These are phyloP conservation scores for Tilletia caries DNA, from an alignment of 1,284 basidiomycete species.

Conservation along the genomic window DNA sequence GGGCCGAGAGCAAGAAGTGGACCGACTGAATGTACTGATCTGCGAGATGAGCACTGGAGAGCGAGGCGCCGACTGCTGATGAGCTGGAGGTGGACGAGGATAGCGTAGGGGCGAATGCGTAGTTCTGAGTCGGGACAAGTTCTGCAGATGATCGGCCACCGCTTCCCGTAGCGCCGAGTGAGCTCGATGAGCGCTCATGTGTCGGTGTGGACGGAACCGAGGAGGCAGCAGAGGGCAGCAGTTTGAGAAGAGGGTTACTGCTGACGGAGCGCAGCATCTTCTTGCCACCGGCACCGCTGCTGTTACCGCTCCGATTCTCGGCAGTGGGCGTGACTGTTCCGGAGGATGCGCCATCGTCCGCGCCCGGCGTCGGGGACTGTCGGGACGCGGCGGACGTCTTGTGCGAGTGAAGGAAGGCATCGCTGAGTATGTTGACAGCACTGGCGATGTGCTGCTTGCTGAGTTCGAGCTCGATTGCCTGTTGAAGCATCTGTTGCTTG, in stretches of 20 bases:
- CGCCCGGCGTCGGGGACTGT: not conserved
- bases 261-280: not conserved
- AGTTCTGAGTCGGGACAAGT: not conserved
- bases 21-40: slow-evolving; percentile 12
- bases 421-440: slow-evolving; percentile 9
- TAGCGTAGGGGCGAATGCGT: not conserved
- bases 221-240: not conserved
- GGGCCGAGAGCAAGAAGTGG: slow-evolving; percentile 11
- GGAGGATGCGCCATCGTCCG: not conserved
- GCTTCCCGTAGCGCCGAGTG: not conserved
- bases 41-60: not conserved
- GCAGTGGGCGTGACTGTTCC: slow-evolving; percentile 3
- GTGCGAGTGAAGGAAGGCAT: not conserved
- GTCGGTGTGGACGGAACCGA: not conserved
- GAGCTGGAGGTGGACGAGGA: not conserved
- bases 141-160: not conserved
- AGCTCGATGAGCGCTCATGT: too few relatives aligned
- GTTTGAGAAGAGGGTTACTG: slow-evolving; percentile 7
- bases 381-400: not conserved
- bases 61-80: not conserved
- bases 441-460: slow-evolving; percentile 11
- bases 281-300: not conserved
- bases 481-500: slow-evolving; percentile 8
- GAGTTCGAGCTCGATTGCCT: slow-evolving; percentile 6
- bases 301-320: not conserved